Evolutionary conservation across 106 monocot genomes (phyloP), one percentile per base, ranked within the genome.

Genomic region (Acanthochlamys bracteata): DNA sequence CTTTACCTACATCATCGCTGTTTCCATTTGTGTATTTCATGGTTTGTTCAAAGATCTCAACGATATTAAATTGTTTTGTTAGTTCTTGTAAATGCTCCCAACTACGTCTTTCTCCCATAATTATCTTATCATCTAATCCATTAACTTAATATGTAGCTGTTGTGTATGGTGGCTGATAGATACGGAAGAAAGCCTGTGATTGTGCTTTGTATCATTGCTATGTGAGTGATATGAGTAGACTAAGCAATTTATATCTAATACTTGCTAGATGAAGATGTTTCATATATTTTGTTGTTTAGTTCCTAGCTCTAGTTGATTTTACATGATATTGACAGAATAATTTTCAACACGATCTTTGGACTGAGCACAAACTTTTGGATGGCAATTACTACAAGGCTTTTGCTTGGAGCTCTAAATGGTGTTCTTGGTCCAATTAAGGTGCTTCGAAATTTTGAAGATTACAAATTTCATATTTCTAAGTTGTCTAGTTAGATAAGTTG

Each of bases 171-270:
- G 45, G 86, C 93, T 55, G 93, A 94, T 68, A 70, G 79, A 57
- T 74, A 78, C 61, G 93, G 93, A 46, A 89, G 93, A 60, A 94
- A 86, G 72, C 93, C 83, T 20, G 86, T 94, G 46, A 77, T 89
- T 23, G 27, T 94, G 12, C 65, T 86, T 58, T 67, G 89, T 60
- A 61, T 86, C 23, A 42, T 84, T 42, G 63, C 84, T 19, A 64
- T 86, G 94, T 94, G 25, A 76, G 89, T 94, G 55, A 42, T 45
- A 42, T 14, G 55, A 64, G 2, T 10, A 39, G 7, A 23, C 13
- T 56, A 11, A 25, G 20, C n/a, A 13, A 7, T 67, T 15, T 66
- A 25, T 15, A 11, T 61, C 13, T 14, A 15, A 41, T 15, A 49
- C 12, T 49, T 49, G 49, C 49, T 17, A 9, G 1, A 49, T n/a